These are phyloP conservation scores for Neoarthrinium moseri DNA, from an alignment of 2,329 filamentous ascomycete genomes.

Conservation along the genomic window DNA sequence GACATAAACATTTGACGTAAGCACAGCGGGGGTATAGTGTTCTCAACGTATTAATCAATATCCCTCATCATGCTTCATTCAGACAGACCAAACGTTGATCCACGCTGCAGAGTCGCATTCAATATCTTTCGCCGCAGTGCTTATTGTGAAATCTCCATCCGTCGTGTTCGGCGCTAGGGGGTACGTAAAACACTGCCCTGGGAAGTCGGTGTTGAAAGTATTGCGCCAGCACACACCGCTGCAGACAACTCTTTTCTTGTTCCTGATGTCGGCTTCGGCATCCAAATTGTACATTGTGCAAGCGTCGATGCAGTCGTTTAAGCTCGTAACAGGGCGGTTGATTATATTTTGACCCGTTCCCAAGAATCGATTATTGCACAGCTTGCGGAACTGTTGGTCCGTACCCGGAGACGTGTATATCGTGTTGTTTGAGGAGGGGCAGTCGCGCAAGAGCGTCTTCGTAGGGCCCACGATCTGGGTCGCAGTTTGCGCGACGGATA, in stretches of 20 bases:
- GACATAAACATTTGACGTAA: no score
- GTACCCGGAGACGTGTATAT: not conserved
- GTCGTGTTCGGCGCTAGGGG: not conserved
- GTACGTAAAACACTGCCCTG: not conserved
- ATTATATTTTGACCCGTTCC: not conserved
- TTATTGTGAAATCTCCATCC: not conserved
- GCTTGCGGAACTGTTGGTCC: not conserved
- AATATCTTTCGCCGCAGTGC: not conserved
- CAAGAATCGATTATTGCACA: not conserved
- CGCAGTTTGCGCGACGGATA: no score
- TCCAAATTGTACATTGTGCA: not conserved
- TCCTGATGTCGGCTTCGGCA: not conserved
- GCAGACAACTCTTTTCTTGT: not conserved
- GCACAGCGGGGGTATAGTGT: no score
- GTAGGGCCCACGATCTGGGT: not conserved
- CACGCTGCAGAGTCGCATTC: not conserved
- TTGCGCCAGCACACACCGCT: not conserved
- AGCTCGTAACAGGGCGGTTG: not conserved
- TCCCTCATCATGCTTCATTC: no score
- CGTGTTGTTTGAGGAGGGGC: not conserved
- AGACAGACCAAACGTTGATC: constrained; percentile 1
- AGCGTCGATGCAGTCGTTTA: not conserved
- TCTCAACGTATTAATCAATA: no score
- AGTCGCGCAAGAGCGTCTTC: not conserved
- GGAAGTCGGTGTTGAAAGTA: not conserved